Conservation (phyloP, 2,329 filamentous ascomycete genomes). For the Alternaria gansuensis region DNA sequence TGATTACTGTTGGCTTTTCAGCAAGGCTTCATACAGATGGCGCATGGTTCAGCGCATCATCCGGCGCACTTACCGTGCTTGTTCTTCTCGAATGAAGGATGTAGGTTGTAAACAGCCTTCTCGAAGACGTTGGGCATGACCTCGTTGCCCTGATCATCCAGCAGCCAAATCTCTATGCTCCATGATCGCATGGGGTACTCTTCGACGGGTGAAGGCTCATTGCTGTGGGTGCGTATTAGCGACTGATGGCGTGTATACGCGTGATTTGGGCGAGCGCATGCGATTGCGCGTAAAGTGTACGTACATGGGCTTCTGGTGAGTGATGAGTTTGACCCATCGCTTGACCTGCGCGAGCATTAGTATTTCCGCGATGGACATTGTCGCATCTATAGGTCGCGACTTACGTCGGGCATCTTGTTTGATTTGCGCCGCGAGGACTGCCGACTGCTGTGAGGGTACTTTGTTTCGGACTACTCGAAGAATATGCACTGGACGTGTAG, state of each 20-base stretch:
- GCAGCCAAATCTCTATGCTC: slow-evolving; percentile 84
- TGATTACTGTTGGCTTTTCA: slow-evolving; percentile 62
- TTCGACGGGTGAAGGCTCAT: slow-evolving; percentile 81
- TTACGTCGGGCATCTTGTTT: slow-evolving; percentile 58
- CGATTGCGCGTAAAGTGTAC: slow-evolving; percentile 51
- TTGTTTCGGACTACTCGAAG: neutral
- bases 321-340: slow-evolving; percentile 90
- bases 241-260: slow-evolving; percentile 21
- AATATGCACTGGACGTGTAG: neutral
- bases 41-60: neutral
- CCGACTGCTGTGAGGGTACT: neutral
- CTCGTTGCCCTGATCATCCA: slow-evolving; percentile 87
- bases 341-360: slow-evolving; percentile 66
- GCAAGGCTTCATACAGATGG: neutral
- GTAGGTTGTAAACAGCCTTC: slow-evolving; percentile 90
- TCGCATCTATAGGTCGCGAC: slow-evolving; percentile 27
- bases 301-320: slow-evolving; percentile 88
- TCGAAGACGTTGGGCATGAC: slow-evolving; percentile 85
- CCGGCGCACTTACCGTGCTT: slow-evolving; percentile 71
- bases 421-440: slow-evolving; percentile 17
- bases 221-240: slow-evolving; percentile 59
- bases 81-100: slow-evolving; percentile 90
- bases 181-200: slow-evolving; percentile 93
- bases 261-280: slow-evolving; percentile 22
- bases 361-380: slow-evolving; percentile 2